Percentiles rank a stretch among this genome's conserved stretches.
phyloP scores from a whole-genome alignment of 1,139 yeast species.

The Wickerhamomyces sp. region DNA sequence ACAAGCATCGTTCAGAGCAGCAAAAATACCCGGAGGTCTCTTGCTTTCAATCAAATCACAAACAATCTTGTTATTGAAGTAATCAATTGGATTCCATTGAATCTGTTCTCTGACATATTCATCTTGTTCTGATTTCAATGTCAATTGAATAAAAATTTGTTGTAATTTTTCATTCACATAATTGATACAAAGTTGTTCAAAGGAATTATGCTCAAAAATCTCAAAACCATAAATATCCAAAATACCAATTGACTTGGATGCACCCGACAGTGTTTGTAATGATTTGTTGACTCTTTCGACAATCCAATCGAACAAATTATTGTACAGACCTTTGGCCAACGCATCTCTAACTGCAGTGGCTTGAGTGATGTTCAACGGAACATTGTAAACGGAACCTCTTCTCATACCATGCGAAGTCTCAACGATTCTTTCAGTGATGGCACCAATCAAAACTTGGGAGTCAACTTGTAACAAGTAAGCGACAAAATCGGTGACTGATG shows the following conservation, averaged over 20 bases:
- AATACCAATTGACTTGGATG: conserved; percentile 80
- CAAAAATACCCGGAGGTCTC: conserved; percentile 95
- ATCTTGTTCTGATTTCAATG: conserved; percentile 95
- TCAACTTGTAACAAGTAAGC: conserved; percentile 88
- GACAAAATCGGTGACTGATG: conserved; percentile 86
- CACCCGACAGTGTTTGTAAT: conserved; percentile 43
- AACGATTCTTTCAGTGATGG: conserved; percentile 75
- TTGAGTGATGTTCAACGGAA: conserved; percentile 86
- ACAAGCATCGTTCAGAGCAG: conserved; percentile 93
- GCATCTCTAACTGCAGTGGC: conserved; percentile 96
- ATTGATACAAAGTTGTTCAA: conserved; percentile 95
- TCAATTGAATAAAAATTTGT: conserved; percentile 92
- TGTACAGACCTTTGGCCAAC: conserved; percentile 89
- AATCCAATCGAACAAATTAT: conserved; percentile 93
- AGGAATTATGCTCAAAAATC: conserved; percentile 92
- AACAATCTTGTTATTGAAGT: conserved; percentile 93
- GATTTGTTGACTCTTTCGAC: conserved; percentile 90
- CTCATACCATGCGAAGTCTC: conserved; percentile 87
- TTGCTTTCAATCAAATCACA: conserved; percentile 94
- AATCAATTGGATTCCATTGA: conserved; percentile 96
- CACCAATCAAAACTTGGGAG: conserved; percentile 56
- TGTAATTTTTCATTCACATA: conserved; percentile 96
- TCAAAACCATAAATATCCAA: conserved; percentile 98
- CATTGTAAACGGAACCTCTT: conserved; percentile 91
- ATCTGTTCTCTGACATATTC: conserved; percentile 94